Base-by-base conservation (phyloP, 805 yeast genomes). In the Candida germanica region DNA sequence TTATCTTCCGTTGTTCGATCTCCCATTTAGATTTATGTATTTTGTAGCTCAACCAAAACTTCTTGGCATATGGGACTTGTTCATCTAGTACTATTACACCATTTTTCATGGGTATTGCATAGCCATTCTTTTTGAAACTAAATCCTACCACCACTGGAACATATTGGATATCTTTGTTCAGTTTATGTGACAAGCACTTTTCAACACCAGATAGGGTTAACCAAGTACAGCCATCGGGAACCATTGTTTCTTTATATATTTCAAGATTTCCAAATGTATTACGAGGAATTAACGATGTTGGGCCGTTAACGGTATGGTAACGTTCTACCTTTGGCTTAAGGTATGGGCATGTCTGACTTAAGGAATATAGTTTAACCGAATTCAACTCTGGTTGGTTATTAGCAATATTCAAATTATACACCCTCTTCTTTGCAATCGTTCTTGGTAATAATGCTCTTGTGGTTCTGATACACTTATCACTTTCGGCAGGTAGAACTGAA, bases 121-220 rank as follows among this genome's bases (percentile, higher is more conserved):
- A 35, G 9, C 54, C 58, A 2, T 42, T 33, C 35, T 51, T 54
- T 8, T 35, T 42, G 33, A 59, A 61, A 18, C 37, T 39, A 36
- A 59, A 60, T 1, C 66, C 66, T 3, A 43, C 44, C 2, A 60
- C 63, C 4, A 61, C 66, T 3, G 65, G 59, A 5, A 58, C 58
- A 42, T 36, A 61, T 7, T 55, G 48, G 2, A 57, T 29, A 6
- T 31, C 36, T 11, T 28, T 20, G 2, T 42, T 34, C 6, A 29
- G 39, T 31, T 48, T 47, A n/a, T 17, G 38, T n/a, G 13, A 22
- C 3, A 57, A 28, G 11, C 57, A 46, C 9, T 20, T 20, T 25
- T 56, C 61, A 5, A 59, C 50, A 22, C 41, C 33, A 3, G 48
- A 22, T 6, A 59, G 33, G 24, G 39, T 42, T 10, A 61, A 16